These are phyloP conservation scores for Hygrocybe coccinea DNA, from an alignment of 768 basidiomycete species.

Conservation along the genomic window DNA sequence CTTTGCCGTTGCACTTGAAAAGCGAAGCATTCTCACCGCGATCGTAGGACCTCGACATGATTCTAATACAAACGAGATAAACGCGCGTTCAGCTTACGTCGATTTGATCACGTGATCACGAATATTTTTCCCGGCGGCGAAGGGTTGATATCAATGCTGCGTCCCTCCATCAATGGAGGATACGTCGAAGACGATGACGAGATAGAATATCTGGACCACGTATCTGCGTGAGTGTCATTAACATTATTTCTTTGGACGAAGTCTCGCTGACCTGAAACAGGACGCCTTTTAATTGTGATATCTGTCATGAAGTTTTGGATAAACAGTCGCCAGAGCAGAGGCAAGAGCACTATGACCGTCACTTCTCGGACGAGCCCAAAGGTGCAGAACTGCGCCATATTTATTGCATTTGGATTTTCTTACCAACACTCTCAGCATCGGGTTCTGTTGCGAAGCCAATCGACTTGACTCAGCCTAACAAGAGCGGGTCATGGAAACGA, in stretches of 20 bases:
- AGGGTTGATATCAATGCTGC: neutral
- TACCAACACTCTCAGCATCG: no score
- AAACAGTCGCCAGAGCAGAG: slow-evolving; percentile 36
- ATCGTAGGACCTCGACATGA: slow-evolving; percentile 95
- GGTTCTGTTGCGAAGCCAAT: no score
- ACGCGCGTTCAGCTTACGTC: slow-evolving; percentile 1
- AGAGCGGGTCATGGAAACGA: slow-evolving; percentile 7
- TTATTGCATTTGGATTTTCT: neutral
- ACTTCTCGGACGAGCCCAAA: neutral
- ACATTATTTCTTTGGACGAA: neutral
- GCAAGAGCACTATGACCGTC: slow-evolving; percentile 48
- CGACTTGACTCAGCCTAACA: no score
- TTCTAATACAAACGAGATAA: slow-evolving; percentile 1
- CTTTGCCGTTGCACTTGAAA: neutral
- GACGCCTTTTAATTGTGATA: slow-evolving; percentile 37
- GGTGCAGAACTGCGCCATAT: slow-evolving; percentile 1
- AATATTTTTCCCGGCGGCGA: neutral
- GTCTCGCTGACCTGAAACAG: neutral
- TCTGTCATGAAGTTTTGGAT: slow-evolving; percentile 46
- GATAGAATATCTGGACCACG: neutral
- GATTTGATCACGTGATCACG: neutral
- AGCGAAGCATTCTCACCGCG: slow-evolving; percentile 55
- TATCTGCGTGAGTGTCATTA: neutral
- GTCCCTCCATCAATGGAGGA: neutral
- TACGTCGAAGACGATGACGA: slow-evolving; percentile 1